Base-by-base conservation (phyloP, 164 flowering plant species). In the Stephania yunnanensis region DNA sequence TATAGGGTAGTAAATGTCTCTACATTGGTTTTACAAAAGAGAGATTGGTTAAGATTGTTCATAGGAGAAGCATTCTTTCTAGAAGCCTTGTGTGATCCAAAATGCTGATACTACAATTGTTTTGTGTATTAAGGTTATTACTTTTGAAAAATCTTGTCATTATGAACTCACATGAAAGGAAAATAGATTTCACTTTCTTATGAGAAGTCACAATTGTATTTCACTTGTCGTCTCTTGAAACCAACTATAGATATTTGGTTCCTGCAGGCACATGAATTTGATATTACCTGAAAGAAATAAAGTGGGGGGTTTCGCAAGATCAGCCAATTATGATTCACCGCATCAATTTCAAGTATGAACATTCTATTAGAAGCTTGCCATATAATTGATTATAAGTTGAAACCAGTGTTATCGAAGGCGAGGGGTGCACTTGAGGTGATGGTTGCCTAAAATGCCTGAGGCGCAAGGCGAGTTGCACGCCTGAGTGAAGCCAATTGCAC, bases 241-340 rank as follows among this genome's bases (percentile, higher is more conserved):
- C 77, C 76, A 80, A 85, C 92, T 86, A 83, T 69, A 84, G 82
- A 67, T 84, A 85, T 89, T 87, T 89, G 92, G 88, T 91, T 89
- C 92, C 86, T 92, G 97, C 95, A 92, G 97, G 95, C 95, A 92
- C 95, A 91, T 92, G 88, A 92, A 61, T 74, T 79, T 81, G 78
- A 73, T 72, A 78, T 74, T 73, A 83, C 81, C 84, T 83, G 85
- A 87, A 89, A 81, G 87, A 85, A 87, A 83, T 83, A 81, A 80
- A 82, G 79, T 80, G 87, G 87, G 79, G 42, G 80, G 67, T 76
- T 81, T 76, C 45, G 75, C 74, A 0, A 77, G 84, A 84, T 78
- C 81, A 71, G 80, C 80, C 80, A 79, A 73, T 80, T 82, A 77
- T 77, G 79, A 71, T 52, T 78, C 78, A 71, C 77, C 74, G 80